phyloP scores from a whole-genome alignment of 768 basidiomycete genomes.

The Hebeloma cylindrosporum region DNA sequence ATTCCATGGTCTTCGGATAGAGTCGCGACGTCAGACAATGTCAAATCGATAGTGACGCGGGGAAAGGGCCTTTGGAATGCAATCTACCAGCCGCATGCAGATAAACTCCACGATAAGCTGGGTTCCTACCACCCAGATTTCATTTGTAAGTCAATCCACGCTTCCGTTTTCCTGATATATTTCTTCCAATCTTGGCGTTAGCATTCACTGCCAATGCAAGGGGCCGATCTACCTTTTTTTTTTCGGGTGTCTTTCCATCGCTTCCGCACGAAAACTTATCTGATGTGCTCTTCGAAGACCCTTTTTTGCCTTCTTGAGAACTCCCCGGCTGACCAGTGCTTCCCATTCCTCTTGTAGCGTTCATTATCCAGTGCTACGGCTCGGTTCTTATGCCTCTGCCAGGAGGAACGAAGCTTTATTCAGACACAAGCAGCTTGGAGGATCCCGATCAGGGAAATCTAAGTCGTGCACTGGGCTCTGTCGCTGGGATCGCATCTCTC shows the following conservation, averaged over 20 bases:
- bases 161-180: constrained; percentile 30
- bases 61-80: constrained; percentile 78
- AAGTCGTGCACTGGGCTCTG: constrained; percentile 79
- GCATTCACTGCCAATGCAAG: constrained; percentile 17
- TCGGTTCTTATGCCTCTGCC: constrained; percentile 74
- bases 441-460: constrained; percentile 78
- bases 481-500: constrained; percentile 82
- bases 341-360: constrained; percentile 46
- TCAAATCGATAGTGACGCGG: constrained; percentile 66
- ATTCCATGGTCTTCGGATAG: constrained; percentile 34
- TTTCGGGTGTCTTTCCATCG: not conserved
- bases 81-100: constrained; percentile 87
- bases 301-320: constrained; percentile 5
- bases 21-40: constrained; percentile 58
- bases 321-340: constrained; percentile 12
- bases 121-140: constrained; percentile 91
- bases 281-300: no score
- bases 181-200: constrained; percentile 33
- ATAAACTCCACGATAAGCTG: constrained; percentile 87
- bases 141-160: constrained; percentile 65
- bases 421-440: constrained; percentile 37
- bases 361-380: constrained; percentile 87
- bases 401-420: constrained; percentile 46
- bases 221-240: constrained; percentile 25
- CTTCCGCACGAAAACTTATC: no score